Evolutionary conservation across 805 yeast species (phyloP).

Genomic region (Candida insectalens): DNA sequence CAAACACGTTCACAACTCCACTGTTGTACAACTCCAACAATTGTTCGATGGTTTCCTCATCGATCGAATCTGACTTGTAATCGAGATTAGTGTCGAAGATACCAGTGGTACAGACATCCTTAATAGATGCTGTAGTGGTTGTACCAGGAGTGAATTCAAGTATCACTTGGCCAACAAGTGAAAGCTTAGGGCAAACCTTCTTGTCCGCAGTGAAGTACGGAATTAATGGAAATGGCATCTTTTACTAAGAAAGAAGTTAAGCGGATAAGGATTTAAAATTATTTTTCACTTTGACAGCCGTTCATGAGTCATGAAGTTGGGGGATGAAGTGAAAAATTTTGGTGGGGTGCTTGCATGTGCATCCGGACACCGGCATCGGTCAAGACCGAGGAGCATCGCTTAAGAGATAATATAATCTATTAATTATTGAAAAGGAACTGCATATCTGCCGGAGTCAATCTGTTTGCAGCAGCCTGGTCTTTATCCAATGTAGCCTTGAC

Average conservation of each 20-base stretch:
- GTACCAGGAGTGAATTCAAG: slow-evolving; percentile 10
- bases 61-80: slow-evolving; percentile 7
- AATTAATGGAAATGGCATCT: slow-evolving; percentile 26
- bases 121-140: slow-evolving; percentile 9
- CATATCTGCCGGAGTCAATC: slow-evolving; percentile 87
- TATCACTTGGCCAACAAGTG: slow-evolving; percentile 22
- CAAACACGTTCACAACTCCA: slow-evolving; percentile 21
- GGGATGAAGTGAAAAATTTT: neutral
- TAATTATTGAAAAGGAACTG: slow-evolving; percentile 88
- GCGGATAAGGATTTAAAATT: neutral
- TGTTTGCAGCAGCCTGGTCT: slow-evolving; percentile 83
- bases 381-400: too few relatives aligned
- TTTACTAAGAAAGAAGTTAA: slow-evolving; percentile 1
- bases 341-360: too few relatives aligned
- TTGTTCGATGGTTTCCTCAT: slow-evolving; percentile 13
- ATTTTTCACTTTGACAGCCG: neutral
- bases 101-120: slow-evolving; percentile 7
- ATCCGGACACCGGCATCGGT: too few relatives aligned
- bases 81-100: slow-evolving; percentile 14
- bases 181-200: slow-evolving; percentile 8
- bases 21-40: slow-evolving; percentile 20
- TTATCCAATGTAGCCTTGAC: slow-evolving; percentile 92
- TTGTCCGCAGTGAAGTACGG: slow-evolving; percentile 15
- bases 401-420: slow-evolving; percentile 1
- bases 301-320: neutral